Conservation (phyloP, 2,329 filamentous ascomycete species). For the Ceratocystis smalleyi region DNA sequence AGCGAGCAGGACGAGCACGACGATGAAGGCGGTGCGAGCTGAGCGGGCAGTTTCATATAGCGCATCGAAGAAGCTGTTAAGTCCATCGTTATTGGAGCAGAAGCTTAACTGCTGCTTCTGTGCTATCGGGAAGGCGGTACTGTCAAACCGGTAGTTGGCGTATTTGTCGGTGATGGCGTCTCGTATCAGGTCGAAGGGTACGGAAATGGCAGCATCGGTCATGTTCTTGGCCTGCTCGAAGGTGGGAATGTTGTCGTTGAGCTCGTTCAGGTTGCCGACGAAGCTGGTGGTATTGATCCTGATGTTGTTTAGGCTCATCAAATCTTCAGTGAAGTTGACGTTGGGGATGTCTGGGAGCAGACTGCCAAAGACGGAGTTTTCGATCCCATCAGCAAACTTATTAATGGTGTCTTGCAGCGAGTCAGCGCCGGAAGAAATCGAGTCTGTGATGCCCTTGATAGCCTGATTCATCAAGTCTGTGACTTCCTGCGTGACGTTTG, state of each 20-base stretch:
- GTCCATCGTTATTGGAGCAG: conserved; percentile 69
- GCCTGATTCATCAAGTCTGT: conserved; percentile 35
- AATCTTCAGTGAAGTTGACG: conserved; percentile 49
- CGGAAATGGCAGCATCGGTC: conserved; percentile 55
- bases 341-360: conserved; percentile 30
- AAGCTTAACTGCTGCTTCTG: conserved; percentile 70
- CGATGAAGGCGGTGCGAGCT: conserved; percentile 61
- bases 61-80: conserved; percentile 68
- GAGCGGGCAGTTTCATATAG: conserved; percentile 51
- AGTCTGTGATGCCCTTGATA: conserved; percentile 39
- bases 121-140: conserved; percentile 64
- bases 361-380: conserved; percentile 35
- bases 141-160: conserved; percentile 61
- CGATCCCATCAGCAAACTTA: conserved; percentile 31
- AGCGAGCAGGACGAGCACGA: conserved; percentile 56
- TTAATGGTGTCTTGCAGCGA: conserved; percentile 35
- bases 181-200: conserved; percentile 71
- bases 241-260: conserved; percentile 66
- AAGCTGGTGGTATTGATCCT: conserved; percentile 51
- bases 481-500: conserved; percentile 36
- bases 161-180: conserved; percentile 55
- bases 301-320: conserved; percentile 54
- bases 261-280: conserved; percentile 49
- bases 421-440: conserved; percentile 42
- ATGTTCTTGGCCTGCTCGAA: conserved; percentile 75